These are phyloP conservation scores for Apiospora kogelbergensis DNA, from an alignment of 2,329 filamentous ascomycete species.

Conservation along the genomic window DNA sequence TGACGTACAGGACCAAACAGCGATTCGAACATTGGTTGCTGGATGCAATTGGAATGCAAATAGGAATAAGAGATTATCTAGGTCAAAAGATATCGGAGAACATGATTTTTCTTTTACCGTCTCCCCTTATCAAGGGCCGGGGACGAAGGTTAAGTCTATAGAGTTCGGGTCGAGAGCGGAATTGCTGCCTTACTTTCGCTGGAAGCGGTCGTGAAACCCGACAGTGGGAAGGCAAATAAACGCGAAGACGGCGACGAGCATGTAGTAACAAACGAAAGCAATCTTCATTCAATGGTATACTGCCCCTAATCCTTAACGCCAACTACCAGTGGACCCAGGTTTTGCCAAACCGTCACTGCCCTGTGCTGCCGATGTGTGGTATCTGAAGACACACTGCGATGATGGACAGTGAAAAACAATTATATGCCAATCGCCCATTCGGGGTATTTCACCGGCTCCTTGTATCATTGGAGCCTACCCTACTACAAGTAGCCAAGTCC, in stretches of 20 bases:
- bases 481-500: not conserved
- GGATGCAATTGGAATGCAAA: too few species aligned
- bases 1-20: too few species aligned
- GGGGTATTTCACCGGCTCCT: not conserved
- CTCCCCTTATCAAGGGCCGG: not conserved
- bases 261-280: not conserved
- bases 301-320: constrained; percentile 31
- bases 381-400: constrained; percentile 2
- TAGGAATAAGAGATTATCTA: too few species aligned
- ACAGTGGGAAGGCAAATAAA: too few species aligned
- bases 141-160: not conserved
- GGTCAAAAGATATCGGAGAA: too few species aligned
- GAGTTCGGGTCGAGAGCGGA: not conserved
- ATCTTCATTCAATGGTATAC: constrained; percentile 29
- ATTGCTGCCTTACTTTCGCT: not conserved
- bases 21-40: too few species aligned
- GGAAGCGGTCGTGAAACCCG: not conserved
- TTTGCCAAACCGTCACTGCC: constrained; percentile 23
- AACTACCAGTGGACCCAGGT: constrained; percentile 25
- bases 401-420: constrained; percentile 1
- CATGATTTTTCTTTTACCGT: not conserved
- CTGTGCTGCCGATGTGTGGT: constrained; percentile 16
- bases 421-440: constrained; percentile 1
- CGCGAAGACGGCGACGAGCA: not conserved
- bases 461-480: not conserved